Percentiles rank a stretch among this genome's conserved stretches.
Conservation (phyloP, 257 asterid genomes). For the Nicotiana undulata region DNA sequence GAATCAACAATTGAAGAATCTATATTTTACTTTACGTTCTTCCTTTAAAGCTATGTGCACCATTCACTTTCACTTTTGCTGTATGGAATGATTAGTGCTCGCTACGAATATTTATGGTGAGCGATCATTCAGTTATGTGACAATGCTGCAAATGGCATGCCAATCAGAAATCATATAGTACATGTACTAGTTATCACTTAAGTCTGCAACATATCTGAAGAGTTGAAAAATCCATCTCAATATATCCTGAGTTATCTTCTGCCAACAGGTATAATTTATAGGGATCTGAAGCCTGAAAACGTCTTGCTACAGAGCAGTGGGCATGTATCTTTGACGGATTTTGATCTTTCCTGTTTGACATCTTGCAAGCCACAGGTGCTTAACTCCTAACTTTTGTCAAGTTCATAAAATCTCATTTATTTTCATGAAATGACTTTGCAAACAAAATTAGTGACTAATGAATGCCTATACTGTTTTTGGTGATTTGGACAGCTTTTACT, state of each 20-base stretch:
- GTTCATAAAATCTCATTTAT: neutral
- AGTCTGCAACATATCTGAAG: neutral
- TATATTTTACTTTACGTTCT: neutral
- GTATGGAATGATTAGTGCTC: neutral
- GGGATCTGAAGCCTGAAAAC: constrained; percentile 97
- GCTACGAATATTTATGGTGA: neutral
- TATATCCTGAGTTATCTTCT: constrained; percentile 4
- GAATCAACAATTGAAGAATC: neutral
- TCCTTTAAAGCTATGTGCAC: neutral
- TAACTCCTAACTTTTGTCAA: neutral
- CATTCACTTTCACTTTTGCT: neutral
- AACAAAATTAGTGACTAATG: neutral
- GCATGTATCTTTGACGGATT: constrained; percentile 86
- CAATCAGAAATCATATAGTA: neutral
- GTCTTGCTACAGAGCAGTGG: constrained; percentile 73
- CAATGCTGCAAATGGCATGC: neutral
- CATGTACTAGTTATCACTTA: neutral
- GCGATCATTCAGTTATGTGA: neutral
- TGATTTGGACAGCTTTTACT: constrained; percentile 64
- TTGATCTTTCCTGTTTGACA: constrained; percentile 93
- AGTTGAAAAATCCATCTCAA: constrained; percentile 11
- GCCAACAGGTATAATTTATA: constrained; percentile 80
- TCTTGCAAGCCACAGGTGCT: constrained; percentile 94
- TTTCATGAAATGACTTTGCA: neutral
- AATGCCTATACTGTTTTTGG: neutral